Conservation (phyloP, 257 asterid species). For the Mentha longifolia region DNA sequence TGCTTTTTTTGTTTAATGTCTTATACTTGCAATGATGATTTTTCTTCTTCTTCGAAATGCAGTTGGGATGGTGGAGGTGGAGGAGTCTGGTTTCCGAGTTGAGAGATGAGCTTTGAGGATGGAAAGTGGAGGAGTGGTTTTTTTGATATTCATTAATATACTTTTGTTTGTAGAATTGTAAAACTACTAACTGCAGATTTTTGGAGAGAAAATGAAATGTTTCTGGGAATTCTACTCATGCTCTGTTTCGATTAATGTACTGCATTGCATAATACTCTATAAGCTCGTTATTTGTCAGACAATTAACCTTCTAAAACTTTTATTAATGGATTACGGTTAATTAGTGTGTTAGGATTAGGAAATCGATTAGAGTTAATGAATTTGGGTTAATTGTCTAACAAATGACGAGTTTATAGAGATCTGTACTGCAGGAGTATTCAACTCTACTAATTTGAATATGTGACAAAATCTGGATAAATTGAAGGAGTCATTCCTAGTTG, state of each 20-base stretch:
- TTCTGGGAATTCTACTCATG: conserved; percentile 22
- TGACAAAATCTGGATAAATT: conserved; percentile 24
- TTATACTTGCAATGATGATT: neutral
- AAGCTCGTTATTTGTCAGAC: no score
- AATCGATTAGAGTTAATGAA: no score
- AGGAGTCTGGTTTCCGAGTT: conserved; percentile 39
- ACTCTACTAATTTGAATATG: neutral
- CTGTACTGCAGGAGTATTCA: no score
- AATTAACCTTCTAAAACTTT: no score
- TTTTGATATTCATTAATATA: conserved; percentile 25
- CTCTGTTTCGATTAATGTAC: conserved; percentile 2
- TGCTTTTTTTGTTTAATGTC: no score
- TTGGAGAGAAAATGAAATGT: conserved; percentile 41
- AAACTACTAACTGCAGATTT: conserved; percentile 54
- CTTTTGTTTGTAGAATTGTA: conserved; percentile 50
- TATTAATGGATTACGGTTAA: no score
- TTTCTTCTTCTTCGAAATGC: conserved; percentile 19
- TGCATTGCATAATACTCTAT: no score
- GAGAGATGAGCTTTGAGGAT: conserved; percentile 39
- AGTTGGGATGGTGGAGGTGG: conserved; percentile 47
- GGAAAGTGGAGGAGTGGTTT: neutral
- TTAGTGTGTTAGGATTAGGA: no score
- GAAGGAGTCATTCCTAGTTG: conserved; percentile 6
- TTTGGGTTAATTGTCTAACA: no score
- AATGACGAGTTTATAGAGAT: no score